Conservation (phyloP, 306 rosid genomes). For the Sicyos baderoa region DNA sequence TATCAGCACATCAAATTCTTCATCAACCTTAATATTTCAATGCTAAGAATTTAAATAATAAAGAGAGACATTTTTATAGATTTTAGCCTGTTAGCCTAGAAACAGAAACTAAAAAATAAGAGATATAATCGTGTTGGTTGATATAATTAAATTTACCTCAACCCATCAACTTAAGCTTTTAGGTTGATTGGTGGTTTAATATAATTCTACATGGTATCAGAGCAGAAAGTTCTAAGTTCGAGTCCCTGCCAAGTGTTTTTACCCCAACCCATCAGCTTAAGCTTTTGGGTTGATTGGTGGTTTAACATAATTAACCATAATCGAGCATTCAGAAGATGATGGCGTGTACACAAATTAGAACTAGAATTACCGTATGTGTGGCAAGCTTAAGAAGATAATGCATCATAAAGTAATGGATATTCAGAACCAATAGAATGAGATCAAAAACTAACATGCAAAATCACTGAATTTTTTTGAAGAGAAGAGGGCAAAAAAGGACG, state of each 20-base stretch:
- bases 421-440: background rate
- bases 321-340: constrained; percentile 4
- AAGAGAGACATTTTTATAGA: background rate
- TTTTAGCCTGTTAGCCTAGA: background rate
- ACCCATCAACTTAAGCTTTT: too few relatives aligned
- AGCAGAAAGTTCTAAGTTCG: too few relatives aligned
- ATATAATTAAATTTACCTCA: too few relatives aligned
- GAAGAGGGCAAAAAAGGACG: background rate
- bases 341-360: background rate
- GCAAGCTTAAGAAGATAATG: background rate
- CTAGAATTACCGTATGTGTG: background rate
- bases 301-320: too few relatives aligned
- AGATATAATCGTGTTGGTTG: background rate
- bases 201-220: too few relatives aligned
- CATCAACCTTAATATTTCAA: constrained; percentile 9
- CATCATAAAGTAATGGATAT: background rate
- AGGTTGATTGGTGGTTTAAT: too few relatives aligned
- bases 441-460: background rate
- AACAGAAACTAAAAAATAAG: background rate
- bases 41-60: background rate
- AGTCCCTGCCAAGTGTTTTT: too few relatives aligned
- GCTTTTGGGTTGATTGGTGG: too few relatives aligned
- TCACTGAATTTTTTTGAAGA: background rate
- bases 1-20: background rate
- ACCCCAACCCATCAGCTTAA: too few relatives aligned